Evolutionary conservation across 2,329 filamentous ascomycete species (phyloP).

Genomic region (Fusarium citri): DNA sequence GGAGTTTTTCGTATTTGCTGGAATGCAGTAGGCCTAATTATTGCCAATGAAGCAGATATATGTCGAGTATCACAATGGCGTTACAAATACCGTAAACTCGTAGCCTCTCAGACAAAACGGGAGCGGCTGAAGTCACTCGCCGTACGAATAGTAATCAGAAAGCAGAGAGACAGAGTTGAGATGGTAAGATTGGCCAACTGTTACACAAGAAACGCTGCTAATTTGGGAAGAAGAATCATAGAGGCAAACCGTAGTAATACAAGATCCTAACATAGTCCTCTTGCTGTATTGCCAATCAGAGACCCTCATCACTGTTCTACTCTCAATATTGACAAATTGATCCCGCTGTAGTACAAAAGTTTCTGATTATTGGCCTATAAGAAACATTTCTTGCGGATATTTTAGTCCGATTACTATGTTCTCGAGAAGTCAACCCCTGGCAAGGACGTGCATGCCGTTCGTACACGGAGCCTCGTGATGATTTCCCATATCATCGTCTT

Average conservation of each 20-base stretch:
- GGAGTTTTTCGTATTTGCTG: not conserved
- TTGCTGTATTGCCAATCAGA: not conserved
- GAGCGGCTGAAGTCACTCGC: not conserved
- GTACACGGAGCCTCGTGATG: not conserved
- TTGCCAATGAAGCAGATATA: not conserved
- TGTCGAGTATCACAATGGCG: not conserved
- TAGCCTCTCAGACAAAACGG: not conserved
- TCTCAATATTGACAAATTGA: not conserved
- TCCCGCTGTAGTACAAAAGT: not conserved
- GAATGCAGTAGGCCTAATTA: not conserved
- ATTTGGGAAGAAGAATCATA: not conserved
- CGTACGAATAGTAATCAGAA: accelerated
- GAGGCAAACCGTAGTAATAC: not conserved
- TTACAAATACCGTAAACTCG: not conserved
- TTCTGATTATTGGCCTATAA: not conserved
- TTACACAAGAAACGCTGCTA: not conserved
- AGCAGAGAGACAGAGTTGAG: no score
- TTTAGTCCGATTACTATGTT: not conserved
- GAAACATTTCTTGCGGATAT: not conserved
- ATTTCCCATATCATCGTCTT: not conserved
- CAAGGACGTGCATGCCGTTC: not conserved
- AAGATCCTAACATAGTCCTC: not conserved
- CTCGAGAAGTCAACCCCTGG: not conserved
- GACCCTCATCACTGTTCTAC: not conserved
- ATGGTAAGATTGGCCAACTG: not conserved